These are phyloP conservation scores for Myxozyma udenii DNA, from an alignment of 805 yeast species.

Conservation along the genomic window DNA sequence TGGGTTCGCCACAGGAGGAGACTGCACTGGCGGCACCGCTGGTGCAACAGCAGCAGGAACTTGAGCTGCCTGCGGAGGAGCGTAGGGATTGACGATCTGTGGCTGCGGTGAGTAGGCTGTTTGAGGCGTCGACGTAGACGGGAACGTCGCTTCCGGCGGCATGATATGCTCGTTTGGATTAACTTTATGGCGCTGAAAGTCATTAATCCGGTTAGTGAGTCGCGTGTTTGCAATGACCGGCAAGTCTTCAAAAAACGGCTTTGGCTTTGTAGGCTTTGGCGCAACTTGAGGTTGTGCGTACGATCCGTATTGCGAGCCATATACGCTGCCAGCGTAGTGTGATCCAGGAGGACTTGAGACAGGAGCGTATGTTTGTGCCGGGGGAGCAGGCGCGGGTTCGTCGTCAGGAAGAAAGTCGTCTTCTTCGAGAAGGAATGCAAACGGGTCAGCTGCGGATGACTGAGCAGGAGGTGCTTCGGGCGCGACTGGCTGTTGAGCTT, in stretches of 20 bases:
- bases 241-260: conserved; percentile 20
- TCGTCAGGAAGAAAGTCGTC: conserved; percentile 26
- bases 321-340: neutral
- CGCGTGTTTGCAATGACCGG: conserved; percentile 15
- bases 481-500: neutral
- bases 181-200: conserved; percentile 10
- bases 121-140: neutral
- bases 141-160: neutral
- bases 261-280: neutral
- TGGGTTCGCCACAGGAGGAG: conserved; percentile 7
- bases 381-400: conserved; percentile 3
- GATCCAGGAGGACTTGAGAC: neutral
- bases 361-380: conserved; percentile 1
- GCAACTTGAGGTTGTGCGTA: conserved; percentile 1
- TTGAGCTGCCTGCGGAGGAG: conserved; percentile 1
- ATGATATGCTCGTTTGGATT: neutral
- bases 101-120: conserved; percentile 1
- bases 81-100: conserved; percentile 9
- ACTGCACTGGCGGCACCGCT: neutral
- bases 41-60: neutral
- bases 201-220: conserved; percentile 9
- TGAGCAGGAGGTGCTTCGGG: neutral
- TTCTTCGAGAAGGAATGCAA: conserved; percentile 26
- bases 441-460: conserved; percentile 3
- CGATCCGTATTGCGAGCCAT: neutral